Evolutionary conservation across 352 stramenopile species (phyloP), one percentile per base, ranked within the genome.

Genomic region (Pythium vanterpoolii): DNA sequence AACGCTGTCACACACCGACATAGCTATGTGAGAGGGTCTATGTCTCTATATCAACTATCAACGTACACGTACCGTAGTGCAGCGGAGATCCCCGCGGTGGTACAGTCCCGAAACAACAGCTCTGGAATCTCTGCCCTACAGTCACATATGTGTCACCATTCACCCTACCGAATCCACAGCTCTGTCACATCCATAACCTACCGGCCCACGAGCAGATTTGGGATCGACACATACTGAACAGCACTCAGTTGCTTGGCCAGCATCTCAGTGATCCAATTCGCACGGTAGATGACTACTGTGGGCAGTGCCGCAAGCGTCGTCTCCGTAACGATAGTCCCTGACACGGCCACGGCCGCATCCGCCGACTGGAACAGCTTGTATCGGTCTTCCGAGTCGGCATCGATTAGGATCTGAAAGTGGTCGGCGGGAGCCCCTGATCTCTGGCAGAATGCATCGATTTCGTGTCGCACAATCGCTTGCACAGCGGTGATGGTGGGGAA

Each of bases 161-260:
- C 31, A 36, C 31, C 31, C 4, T 46, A 56, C 6, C 33, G 24
- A 31, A 44, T 36, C 1, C 40, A 23, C 18, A 34, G 23, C 11
- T 24, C 11, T 36, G 27, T 5, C n/a, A 49, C 42, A 31, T 21
- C 4, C 16, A 40, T 48, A 31, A 58, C 69, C 21, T 40, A 89
- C 77, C 69, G 71, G 40, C 76, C 76, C 5, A 86, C 66, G 18
- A 93, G 58, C 0, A 93, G 61, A 51, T 90, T 93, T 10, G 83
- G 83, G 18, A 93, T 59, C 7, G 83, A 90, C n/a, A 93, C 80
- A 48, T 83, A 90, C 4, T 66, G 63, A n/a, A 90, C 83, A 9
- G 79, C 73, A 23, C 76, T 78, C 19, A 90, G 57, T 11, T 57
- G 61, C 49, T 73, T 68, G 4, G 70, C 79, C 36, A 90, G 64